Percentiles rank a stretch among this genome's conserved stretches.
These are phyloP conservation scores for Beta corolliflora DNA, from an alignment of 179 eudicot species.

Conservation along the genomic window DNA sequence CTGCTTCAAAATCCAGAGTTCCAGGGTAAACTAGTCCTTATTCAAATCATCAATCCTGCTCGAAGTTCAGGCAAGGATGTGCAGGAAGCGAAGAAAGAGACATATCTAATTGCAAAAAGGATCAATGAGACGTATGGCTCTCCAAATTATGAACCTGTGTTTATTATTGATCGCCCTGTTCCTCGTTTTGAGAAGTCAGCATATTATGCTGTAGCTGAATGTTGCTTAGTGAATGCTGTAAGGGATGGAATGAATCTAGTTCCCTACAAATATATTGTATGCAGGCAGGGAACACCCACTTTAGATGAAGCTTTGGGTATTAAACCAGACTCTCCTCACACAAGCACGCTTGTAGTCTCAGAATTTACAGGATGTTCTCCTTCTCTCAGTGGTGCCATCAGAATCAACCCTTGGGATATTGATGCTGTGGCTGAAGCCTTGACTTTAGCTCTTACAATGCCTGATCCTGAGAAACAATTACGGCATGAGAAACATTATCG, in stretches of 20 bases:
- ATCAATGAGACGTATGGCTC: constrained; percentile 64
- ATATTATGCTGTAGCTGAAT: constrained; percentile 78
- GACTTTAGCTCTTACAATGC: constrained; percentile 60
- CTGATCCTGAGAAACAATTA: constrained; percentile 63
- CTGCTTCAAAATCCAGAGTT: constrained; percentile 51
- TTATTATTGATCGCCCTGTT: constrained; percentile 76
- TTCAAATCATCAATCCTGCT: constrained; percentile 91
- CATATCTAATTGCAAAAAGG: constrained; percentile 58
- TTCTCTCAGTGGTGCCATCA: constrained; percentile 85
- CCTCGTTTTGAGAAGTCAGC: constrained; percentile 90
- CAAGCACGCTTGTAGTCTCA: constrained; percentile 82
- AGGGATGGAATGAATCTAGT: constrained; percentile 95
- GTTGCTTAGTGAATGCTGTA: constrained; percentile 88
- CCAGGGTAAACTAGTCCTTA: constrained; percentile 59
- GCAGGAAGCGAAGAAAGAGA: constrained; percentile 76
- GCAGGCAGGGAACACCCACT: constrained; percentile 75
- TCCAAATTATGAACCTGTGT: constrained; percentile 59
- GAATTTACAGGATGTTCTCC: constrained; percentile 92
- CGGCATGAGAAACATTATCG: constrained; percentile 86
- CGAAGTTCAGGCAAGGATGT: constrained; percentile 93
- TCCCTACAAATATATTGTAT: constrained; percentile 78
- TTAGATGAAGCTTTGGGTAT: constrained; percentile 60
- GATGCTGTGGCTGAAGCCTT: constrained; percentile 86
- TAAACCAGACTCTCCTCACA: constrained; percentile 48
- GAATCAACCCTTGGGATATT: constrained; percentile 89